These are phyloP conservation scores for Lactifluus subvellereus DNA, from an alignment of 768 basidiomycete species.

Conservation along the genomic window DNA sequence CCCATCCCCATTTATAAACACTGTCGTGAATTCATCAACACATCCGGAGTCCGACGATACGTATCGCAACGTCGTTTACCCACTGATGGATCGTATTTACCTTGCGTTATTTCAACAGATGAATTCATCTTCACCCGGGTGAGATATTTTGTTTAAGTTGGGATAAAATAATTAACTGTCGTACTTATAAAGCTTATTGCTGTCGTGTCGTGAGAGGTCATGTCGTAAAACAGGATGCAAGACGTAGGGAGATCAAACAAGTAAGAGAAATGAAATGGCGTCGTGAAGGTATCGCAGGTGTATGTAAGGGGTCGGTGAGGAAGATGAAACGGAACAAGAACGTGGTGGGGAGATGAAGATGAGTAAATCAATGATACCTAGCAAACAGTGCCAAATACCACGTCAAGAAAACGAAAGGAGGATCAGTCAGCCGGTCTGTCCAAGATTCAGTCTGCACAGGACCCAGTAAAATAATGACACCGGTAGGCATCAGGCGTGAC, in stretches of 20 bases:
- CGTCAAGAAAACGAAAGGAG: background rate
- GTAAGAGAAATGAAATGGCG: background rate
- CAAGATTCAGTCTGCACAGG: no score
- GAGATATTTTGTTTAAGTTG: no score
- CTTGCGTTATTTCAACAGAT: no score
- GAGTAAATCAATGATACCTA: background rate
- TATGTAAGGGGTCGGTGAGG: background rate
- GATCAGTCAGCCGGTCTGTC: background rate
- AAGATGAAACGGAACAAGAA: background rate
- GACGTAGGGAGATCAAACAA: background rate
- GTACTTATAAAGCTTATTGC: constrained; percentile 16
- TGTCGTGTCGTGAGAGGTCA: constrained; percentile 1
- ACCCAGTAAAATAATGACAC: background rate
- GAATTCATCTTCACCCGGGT: no score
- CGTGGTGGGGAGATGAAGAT: no score
- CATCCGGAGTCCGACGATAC: no score
- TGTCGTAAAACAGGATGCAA: background rate
- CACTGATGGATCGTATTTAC: no score
- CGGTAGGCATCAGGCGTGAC: constrained; percentile 6
- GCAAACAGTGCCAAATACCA: background rate
- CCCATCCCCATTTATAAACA: constrained; percentile 11
- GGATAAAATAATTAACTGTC: background rate
- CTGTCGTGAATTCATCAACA: no score
- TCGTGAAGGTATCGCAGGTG: background rate
- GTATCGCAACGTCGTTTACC: no score